Percentiles rank a stretch among this genome's conserved stretches.
Evolutionary conservation across 257 asterid species (phyloP).

Genomic region (Datura wrightii): DNA sequence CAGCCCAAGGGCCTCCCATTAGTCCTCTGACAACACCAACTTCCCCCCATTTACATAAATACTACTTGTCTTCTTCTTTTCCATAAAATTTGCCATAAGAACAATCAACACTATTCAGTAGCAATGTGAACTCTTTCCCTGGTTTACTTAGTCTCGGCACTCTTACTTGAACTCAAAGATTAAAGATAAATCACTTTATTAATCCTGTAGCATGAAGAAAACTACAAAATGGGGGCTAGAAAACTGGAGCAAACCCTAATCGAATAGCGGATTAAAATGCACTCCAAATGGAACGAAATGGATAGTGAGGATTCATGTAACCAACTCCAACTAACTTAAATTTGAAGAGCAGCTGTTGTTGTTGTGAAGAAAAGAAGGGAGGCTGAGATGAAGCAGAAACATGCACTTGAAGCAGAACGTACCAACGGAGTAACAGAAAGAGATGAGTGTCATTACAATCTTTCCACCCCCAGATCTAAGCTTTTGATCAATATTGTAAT

Average conservation of each 20-base stretch:
- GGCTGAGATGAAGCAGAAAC: background rate
- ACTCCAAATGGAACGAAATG: background rate
- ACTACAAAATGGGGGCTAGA: background rate
- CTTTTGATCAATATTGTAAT: background rate
- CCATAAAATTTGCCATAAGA: background rate
- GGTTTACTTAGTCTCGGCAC: background rate
- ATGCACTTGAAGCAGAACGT: background rate
- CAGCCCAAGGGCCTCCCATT: too few relatives aligned
- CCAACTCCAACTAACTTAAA: background rate
- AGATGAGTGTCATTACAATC: background rate
- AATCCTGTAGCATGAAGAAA: background rate
- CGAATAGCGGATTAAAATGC: background rate
- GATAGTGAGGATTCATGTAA: background rate
- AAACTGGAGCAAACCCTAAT: background rate
- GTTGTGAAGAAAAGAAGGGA: background rate
- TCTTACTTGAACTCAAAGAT: background rate
- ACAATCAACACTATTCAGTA: constrained; percentile 1
- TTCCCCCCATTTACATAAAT: background rate
- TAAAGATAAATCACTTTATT: background rate
- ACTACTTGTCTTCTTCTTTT: background rate
- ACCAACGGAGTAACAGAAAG: background rate
- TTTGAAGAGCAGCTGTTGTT: background rate
- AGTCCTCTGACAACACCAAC: too few relatives aligned
- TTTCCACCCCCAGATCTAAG: background rate
- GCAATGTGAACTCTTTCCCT: background rate